Conservation (phyloP, 2,329 filamentous ascomycete genomes). For the Sporothrix variecibatus region DNA sequence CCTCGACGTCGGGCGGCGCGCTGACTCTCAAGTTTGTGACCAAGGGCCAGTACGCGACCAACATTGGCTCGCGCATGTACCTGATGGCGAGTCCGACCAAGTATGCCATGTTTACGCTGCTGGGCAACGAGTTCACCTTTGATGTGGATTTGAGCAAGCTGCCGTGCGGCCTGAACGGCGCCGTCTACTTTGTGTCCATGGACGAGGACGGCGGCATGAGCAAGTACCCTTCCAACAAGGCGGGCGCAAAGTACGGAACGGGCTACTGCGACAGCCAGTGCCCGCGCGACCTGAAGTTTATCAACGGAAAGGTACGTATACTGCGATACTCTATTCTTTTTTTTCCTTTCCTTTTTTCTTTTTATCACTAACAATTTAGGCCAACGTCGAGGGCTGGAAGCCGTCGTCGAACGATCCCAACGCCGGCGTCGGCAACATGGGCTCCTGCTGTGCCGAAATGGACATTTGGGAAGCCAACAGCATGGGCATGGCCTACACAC, state of each 20-base stretch:
- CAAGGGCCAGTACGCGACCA: slow-evolving; percentile 41
- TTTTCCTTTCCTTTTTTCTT: background rate
- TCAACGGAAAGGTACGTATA: slow-evolving; percentile 39
- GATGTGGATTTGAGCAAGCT: slow-evolving; percentile 65
- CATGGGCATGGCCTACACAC: slow-evolving; percentile 59
- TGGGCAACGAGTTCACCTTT: slow-evolving; percentile 64
- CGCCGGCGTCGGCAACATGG: slow-evolving; percentile 50
- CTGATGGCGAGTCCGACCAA: slow-evolving; percentile 37
- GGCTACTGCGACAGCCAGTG: slow-evolving; percentile 54
- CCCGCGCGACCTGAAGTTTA: slow-evolving; percentile 50
- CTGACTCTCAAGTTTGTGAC: slow-evolving; percentile 53
- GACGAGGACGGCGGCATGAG: slow-evolving; percentile 51
- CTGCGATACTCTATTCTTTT: too few relatives aligned
- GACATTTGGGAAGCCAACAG: slow-evolving; percentile 65
- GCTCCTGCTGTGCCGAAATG: slow-evolving; percentile 60
- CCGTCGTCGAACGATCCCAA: slow-evolving; percentile 54
- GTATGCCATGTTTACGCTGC: slow-evolving; percentile 54
- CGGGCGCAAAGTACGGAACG: slow-evolving; percentile 55
- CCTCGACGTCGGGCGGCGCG: slow-evolving; percentile 50
- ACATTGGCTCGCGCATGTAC: slow-evolving; percentile 42
- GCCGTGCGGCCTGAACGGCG: slow-evolving; percentile 58
- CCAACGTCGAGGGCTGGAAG: slow-evolving; percentile 47
- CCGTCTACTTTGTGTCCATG: slow-evolving; percentile 57
- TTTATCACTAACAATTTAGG: slow-evolving; percentile 28
- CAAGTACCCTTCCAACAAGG: slow-evolving; percentile 47